Conservation (phyloP, 2,329 filamentous ascomycete species). For the Ophiostoma ulmi region DNA sequence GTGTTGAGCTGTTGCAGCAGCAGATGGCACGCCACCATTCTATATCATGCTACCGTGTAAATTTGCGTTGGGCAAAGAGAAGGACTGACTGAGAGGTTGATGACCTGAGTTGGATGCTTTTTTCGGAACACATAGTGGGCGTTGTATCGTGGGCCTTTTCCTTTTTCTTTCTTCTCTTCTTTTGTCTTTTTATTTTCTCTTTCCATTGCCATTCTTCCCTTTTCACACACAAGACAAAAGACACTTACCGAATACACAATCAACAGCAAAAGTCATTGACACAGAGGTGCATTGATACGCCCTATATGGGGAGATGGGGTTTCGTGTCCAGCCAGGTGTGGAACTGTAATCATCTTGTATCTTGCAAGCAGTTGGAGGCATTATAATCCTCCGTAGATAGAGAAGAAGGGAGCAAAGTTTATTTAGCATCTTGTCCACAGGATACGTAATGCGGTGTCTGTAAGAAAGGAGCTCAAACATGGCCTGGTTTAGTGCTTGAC, state of each 20-base stretch:
- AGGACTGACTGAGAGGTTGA: not conserved
- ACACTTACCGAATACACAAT: not conserved
- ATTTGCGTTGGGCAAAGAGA: not conserved
- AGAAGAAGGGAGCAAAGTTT: too few species aligned
- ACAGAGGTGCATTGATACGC: conserved; percentile 9
- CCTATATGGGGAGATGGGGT: not conserved
- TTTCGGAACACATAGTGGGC: not conserved
- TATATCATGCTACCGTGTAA: not conserved
- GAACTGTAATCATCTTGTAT: not conserved
- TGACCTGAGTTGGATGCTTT: not conserved
- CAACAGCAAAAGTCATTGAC: not conserved
- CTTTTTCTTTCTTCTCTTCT: not conserved
- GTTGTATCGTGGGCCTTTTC: conserved; percentile 8
- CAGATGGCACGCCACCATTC: conserved; percentile 10
- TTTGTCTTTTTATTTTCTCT: not conserved
- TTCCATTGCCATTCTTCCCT: not conserved
- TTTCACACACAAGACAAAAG: not conserved
- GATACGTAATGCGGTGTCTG: not conserved
- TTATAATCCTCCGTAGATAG: not conserved
- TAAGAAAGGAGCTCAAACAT: conserved; percentile 14
- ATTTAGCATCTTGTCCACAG: too few species aligned
- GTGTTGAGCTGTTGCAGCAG: conserved; percentile 2
- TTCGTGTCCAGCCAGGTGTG: conserved; percentile 5
- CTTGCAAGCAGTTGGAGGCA: not conserved
- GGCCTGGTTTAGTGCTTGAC: not conserved